These are phyloP conservation scores for Chytriomyces sp. DNA, from an alignment of 192 early-diverging fungal species.

Conservation along the genomic window DNA sequence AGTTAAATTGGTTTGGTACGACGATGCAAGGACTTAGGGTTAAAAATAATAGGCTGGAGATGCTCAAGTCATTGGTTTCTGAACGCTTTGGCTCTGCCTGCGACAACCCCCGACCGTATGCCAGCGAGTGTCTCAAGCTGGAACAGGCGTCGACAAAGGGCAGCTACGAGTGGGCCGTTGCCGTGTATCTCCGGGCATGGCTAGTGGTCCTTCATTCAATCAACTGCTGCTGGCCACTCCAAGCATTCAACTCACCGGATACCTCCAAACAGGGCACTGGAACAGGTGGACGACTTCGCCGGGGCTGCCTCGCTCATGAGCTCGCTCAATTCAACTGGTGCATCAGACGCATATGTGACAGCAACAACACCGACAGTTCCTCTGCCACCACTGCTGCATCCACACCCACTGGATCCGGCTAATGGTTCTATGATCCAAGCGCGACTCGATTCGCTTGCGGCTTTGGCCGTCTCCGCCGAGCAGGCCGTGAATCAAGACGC, in stretches of 20 bases:
- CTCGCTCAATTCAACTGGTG: background rate
- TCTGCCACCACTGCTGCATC: constrained; percentile 8
- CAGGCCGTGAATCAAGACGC: background rate
- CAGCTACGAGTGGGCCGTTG: constrained; percentile 2
- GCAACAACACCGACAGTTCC: background rate
- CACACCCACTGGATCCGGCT: constrained; percentile 7
- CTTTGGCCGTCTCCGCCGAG: background rate
- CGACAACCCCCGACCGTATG: background rate
- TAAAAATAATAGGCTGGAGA: too few relatives aligned
- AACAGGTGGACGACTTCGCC: constrained; percentile 19
- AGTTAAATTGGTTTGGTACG: too few relatives aligned
- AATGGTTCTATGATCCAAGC: background rate
- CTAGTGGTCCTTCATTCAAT: background rate
- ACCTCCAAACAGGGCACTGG: constrained; percentile 1
- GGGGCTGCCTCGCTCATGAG: background rate
- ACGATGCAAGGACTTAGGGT: too few relatives aligned
- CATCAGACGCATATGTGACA: background rate
- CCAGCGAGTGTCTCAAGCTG: background rate
- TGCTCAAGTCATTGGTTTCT: background rate
- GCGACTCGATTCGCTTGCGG: background rate
- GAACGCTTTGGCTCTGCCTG: background rate
- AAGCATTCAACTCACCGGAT: background rate
- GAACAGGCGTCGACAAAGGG: background rate
- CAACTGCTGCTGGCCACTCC: background rate
- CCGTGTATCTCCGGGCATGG: constrained; percentile 4